Evolutionary conservation across 2,329 filamentous ascomycete species (phyloP).

Genomic region (Massarina eburnea): DNA sequence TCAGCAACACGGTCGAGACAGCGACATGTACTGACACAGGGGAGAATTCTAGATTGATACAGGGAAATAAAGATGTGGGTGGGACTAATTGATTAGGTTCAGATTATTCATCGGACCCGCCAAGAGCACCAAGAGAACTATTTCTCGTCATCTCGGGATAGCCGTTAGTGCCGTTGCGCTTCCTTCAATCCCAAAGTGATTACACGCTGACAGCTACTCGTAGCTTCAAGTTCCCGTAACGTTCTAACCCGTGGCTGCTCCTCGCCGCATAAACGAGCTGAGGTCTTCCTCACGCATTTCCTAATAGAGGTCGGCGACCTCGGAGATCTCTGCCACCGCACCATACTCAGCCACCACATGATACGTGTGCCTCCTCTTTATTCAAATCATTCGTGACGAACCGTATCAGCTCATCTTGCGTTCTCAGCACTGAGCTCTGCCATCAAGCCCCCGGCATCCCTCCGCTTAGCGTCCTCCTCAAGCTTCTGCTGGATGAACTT

Average conservation of each 20-base stretch:
- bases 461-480: slow-evolving; percentile 74
- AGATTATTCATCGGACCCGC: no score
- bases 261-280: no score
- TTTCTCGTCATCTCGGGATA: no score
- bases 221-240: no score
- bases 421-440: slow-evolving; percentile 84
- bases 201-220: no score
- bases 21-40: slow-evolving; percentile 1
- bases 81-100: no score
- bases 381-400: slow-evolving; percentile 7
- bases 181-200: no score
- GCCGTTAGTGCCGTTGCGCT: no score
- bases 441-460: slow-evolving; percentile 76
- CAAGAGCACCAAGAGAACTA: no score
- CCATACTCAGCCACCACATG: slow-evolving; percentile 1
- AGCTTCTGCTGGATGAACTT: slow-evolving; percentile 71
- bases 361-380: not conserved
- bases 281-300: slow-evolving; percentile 9
- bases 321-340: not conserved
- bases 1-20: slow-evolving; percentile 4
- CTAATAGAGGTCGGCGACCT: slow-evolving; percentile 5
- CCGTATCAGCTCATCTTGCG: slow-evolving; percentile 60
- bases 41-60: slow-evolving; percentile 3
- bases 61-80: no score
- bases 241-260: no score